phyloP scores from a whole-genome alignment of 352 stramenopile species.

The Globisporangium barbulae region DNA sequence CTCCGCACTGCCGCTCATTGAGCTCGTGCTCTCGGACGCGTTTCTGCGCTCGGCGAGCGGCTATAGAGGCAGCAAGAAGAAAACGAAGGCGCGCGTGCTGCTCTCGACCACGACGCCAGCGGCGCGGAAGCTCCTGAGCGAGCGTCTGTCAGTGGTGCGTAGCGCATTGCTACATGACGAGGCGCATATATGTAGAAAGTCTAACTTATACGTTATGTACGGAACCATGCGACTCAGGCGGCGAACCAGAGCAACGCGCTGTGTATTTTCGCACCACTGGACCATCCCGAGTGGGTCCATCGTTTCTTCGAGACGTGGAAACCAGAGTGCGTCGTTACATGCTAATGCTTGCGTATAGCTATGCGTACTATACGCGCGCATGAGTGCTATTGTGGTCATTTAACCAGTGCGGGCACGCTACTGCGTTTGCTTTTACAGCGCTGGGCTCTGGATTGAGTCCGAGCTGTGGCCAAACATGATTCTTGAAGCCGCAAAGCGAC shows the following conservation, averaged over 20 bases:
- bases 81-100: conserved; percentile 39
- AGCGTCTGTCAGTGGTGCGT: conserved; percentile 18
- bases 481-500: conserved; percentile 35
- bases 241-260: conserved; percentile 16
- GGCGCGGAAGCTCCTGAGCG: conserved; percentile 41
- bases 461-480: conserved; percentile 82
- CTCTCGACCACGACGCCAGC: conserved; percentile 68
- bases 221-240: conserved; percentile 3
- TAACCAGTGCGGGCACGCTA: no score
- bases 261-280: conserved; percentile 69
- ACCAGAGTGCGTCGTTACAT: conserved; percentile 42
- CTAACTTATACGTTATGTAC: background rate
- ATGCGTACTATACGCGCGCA: background rate
- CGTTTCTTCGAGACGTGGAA: conserved; percentile 65
- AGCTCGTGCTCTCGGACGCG: conserved; percentile 37
- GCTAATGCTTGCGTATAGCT: conserved; percentile 3
- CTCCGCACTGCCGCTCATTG: conserved; percentile 59
- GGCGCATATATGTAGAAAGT: no score
- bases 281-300: conserved; percentile 42
- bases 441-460: conserved; percentile 75
- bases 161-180: no score
- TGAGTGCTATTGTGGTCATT: no score
- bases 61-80: conserved; percentile 9
- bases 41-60: conserved; percentile 8
- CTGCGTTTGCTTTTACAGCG: conserved; percentile 21